Base-by-base conservation (phyloP, 2,329 filamentous ascomycete species). In the Exophiala lecanii-corni region DNA sequence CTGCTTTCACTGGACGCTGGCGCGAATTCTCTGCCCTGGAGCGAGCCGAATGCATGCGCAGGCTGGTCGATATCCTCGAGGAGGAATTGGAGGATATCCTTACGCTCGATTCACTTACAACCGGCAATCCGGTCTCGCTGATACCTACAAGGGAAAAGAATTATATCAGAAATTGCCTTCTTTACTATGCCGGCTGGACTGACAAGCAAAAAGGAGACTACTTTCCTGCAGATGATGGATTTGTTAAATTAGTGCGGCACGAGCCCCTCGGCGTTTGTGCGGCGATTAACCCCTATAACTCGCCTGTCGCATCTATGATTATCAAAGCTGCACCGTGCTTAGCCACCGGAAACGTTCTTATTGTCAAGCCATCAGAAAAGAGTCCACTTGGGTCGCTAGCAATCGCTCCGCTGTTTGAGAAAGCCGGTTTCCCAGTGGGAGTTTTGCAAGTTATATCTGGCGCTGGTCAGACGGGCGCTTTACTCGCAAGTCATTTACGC, bases 391-490 rank as follows among this genome's bases (percentile, higher is more conserved):
- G 70, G 9, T 68, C 73, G 7, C 57, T 78, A 3, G 78, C 80
- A 53, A 67, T 89, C 2, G 84, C 75, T 1, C 77, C 73, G 3
- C 69, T 89, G 16, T 71, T 88, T 50, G 77, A 78, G 49, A 74
- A 88, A 57, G 84, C 83, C 4, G 85, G 85, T 0, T 89, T 89
- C 57, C 85, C 85, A 1, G 78, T 84, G 1, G 85, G 85, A 23
- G 85, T 89, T n/a, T 2, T 69, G 50, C 62, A 69, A 42, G 40
- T 62, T 39, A 7, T 62, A 15, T 41, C 41, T 12, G 47, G 59
- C 55, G 33, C 18, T 46, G 62, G 62, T 9, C 47, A 41, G 5
- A 52, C 57, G 1, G 62, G 62, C 4, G 55, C 47, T 12, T 5
- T 37, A 2, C 41, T 70, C 10, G 60, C 65, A 2, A 51, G 50